These are phyloP conservation scores for Arthrobotrys pseudoclavata DNA, from an alignment of 2,329 filamentous ascomycete species.

Conservation along the genomic window DNA sequence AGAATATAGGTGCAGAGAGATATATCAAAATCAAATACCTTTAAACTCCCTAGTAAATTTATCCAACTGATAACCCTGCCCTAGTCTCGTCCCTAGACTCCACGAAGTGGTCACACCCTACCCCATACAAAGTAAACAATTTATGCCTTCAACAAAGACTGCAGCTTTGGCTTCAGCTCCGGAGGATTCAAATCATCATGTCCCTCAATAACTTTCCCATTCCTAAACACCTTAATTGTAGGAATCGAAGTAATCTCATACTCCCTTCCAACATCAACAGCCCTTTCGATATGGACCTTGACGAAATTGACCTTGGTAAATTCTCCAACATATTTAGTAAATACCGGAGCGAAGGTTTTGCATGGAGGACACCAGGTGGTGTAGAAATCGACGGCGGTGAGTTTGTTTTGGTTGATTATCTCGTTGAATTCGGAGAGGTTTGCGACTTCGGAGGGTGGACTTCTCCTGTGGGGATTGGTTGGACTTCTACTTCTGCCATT, in stretches of 20 bases:
- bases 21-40: not conserved
- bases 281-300: conserved; percentile 73
- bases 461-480: no score
- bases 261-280: conserved; percentile 69
- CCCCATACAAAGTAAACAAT: no score
- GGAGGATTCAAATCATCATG: conserved; percentile 8
- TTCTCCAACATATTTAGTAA: conserved; percentile 68
- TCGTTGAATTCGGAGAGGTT: conserved; percentile 68
- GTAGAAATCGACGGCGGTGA: conserved; percentile 73
- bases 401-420: conserved; percentile 69
- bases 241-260: conserved; percentile 73
- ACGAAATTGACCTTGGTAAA: conserved; percentile 70
- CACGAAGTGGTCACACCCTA: no score
- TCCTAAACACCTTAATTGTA: conserved; percentile 74
- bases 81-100: no score
- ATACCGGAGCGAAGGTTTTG: conserved; percentile 73
- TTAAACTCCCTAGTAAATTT: not conserved
- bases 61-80: no score
- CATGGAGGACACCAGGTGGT: conserved; percentile 75
- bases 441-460: conserved; percentile 2
- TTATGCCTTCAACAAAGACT: not conserved
- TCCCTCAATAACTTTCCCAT: conserved; percentile 67
- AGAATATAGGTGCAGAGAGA: not conserved
- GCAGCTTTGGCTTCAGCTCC: not conserved
- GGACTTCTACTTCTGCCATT: conserved; percentile 11